These are phyloP conservation scores for Teunomyces tritomae DNA, from an alignment of 805 yeast species.

Conservation along the genomic window DNA sequence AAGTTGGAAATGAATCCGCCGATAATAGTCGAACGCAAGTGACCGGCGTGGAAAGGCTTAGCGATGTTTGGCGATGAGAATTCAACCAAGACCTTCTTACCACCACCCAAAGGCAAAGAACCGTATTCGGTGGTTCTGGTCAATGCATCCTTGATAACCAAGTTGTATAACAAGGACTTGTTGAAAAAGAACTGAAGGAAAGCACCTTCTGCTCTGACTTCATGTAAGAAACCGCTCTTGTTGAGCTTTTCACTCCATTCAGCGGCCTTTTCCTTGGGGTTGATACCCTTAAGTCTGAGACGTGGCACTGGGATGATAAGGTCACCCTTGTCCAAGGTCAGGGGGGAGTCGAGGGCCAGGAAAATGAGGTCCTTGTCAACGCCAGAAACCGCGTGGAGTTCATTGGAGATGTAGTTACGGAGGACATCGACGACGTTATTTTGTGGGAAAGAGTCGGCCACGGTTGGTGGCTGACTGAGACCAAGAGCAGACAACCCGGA, in stretches of 20 bases:
- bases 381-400: slow-evolving; percentile 68
- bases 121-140: slow-evolving; percentile 66
- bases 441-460: slow-evolving; percentile 62
- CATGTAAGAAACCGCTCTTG: slow-evolving; percentile 61
- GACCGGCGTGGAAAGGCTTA: slow-evolving; percentile 99
- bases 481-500: slow-evolving; percentile 36
- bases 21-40: slow-evolving; percentile 93
- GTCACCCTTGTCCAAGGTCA: slow-evolving; percentile 87
- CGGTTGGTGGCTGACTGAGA: slow-evolving; percentile 40
- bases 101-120: slow-evolving; percentile 65
- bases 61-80: slow-evolving; percentile 98
- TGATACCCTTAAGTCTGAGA: slow-evolving; percentile 72
- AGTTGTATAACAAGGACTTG: slow-evolving; percentile 59
- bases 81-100: slow-evolving; percentile 71
- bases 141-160: slow-evolving; percentile 70
- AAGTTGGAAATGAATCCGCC: slow-evolving; percentile 93
- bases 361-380: slow-evolving; percentile 69
- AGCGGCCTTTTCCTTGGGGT: slow-evolving; percentile 65
- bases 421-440: slow-evolving; percentile 81
- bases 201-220: slow-evolving; percentile 82
- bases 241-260: slow-evolving; percentile 82
- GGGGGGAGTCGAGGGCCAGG: slow-evolving; percentile 86
- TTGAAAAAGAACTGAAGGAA: slow-evolving; percentile 87
- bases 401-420: slow-evolving; percentile 84
- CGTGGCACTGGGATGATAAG: slow-evolving; percentile 90